Evolutionary conservation across 176 grass and related monocot genomes (phyloP), one percentile per base, ranked within the genome.

Genomic region (Alloteropsis semialata): DNA sequence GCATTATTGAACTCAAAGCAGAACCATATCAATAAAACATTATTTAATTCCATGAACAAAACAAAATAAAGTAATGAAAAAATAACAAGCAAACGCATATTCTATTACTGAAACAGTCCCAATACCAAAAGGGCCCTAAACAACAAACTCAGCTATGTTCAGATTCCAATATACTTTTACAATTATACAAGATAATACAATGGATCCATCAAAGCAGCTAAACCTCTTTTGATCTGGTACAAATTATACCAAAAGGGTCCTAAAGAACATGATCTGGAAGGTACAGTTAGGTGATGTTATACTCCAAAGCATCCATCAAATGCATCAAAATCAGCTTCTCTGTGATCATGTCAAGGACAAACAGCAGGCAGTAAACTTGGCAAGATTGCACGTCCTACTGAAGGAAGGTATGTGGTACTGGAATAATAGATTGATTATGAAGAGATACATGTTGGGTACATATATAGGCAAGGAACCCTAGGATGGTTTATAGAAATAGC

Each of bases 11-110:
- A 54, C 33, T 76, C 21, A 34, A 3, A 69, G 28, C 39, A 69
- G 39, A 45, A 69, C 50, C 16, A 6, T 59, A 84, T n/a, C 30
- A 36, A 83, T 74, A 60, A 60, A 78, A 69, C 39, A 58, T 58
- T 25, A 22, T 25, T 58, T 15, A 56, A 56, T 57, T 76, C 32
- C 6, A 67, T 42, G 7, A 53, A 8, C 39, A 66, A 33, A 65
- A 24, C 19, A 17, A 55, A 75, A 66, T 32, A 76, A 30, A 76
- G 37, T 69, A n/a, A 71, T 33, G 10, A 81, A 39, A 55, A 58
- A 11, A 28, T 6, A 16, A 27, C 68, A 22, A 27, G 15, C 2
- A 10, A 83, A 15, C 41, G 21, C 55, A 63, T 10, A 46, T 65
- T 22, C 19, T 46, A 44, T 36, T 48, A 55, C 50, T 22, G 18